These are phyloP conservation scores for Dipteronia sinensis DNA, from an alignment of 345 rosid species.

Conservation along the genomic window DNA sequence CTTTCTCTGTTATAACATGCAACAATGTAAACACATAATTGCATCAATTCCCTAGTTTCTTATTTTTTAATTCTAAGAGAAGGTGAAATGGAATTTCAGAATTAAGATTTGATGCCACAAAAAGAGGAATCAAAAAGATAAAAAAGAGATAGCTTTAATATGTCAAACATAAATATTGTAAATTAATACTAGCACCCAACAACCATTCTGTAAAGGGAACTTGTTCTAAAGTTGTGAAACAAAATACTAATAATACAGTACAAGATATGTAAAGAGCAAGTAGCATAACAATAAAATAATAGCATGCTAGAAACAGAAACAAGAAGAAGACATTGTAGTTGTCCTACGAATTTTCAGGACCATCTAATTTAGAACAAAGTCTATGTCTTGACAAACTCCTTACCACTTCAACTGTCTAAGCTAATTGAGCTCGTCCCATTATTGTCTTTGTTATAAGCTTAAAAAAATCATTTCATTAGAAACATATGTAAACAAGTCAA, in stretches of 20 bases:
- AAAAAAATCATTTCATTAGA: not conserved
- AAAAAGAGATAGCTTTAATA: not conserved
- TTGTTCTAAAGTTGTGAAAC: not conserved
- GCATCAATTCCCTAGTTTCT: not conserved
- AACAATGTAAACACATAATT: conserved; percentile 11
- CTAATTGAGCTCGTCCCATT: not conserved
- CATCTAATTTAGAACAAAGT: not conserved
- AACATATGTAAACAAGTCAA: conserved; percentile 8
- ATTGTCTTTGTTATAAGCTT: not conserved
- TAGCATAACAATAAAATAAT: not conserved
- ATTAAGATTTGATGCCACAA: not conserved
- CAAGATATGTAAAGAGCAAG: not conserved
- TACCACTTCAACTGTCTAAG: not conserved
- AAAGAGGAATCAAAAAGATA: not conserved
- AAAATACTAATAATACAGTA: not conserved
- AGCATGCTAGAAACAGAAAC: not conserved
- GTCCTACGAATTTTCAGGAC: not conserved
- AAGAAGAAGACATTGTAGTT: not conserved
- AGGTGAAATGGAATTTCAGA: not conserved
- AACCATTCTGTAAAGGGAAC: not conserved
- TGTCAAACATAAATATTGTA: not conserved
- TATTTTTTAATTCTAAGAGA: not conserved
- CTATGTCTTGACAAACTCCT: not conserved
- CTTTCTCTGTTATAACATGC: conserved; percentile 52
- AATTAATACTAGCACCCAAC: not conserved